Percentiles rank a stretch among this genome's conserved stretches.
These are phyloP conservation scores for Fereydounia khargensis DNA, from an alignment of 1,284 basidiomycete genomes.

Conservation along the genomic window DNA sequence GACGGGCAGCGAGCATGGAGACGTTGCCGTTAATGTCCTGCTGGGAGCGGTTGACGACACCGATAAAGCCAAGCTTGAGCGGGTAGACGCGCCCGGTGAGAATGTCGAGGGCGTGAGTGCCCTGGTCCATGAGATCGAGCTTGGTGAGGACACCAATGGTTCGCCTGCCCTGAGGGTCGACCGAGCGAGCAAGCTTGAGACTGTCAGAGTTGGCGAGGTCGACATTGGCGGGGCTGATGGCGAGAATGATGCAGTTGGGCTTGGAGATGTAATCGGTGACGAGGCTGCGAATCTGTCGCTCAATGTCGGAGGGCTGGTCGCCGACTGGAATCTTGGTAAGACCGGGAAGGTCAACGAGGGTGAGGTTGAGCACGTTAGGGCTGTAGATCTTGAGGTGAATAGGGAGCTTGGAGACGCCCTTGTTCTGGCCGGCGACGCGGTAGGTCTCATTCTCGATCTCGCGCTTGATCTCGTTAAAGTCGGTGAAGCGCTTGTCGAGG, in stretches of 20 bases:
- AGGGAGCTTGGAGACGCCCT: slow-evolving; percentile 92
- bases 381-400: slow-evolving; percentile 93
- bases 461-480: slow-evolving; percentile 86
- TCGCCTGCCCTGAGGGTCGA: slow-evolving; percentile 90
- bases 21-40: slow-evolving; percentile 93
- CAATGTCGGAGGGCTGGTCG: slow-evolving; percentile 83
- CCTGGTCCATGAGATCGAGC: slow-evolving; percentile 97
- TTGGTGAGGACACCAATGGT: slow-evolving; percentile 96
- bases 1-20: slow-evolving; percentile 78
- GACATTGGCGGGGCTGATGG: slow-evolving; percentile 94
- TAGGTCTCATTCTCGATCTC: slow-evolving; percentile 99
- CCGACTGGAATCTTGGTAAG: slow-evolving; percentile 71
- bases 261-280: slow-evolving; percentile 94
- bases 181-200: slow-evolving; percentile 88
- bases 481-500: slow-evolving; percentile 90
- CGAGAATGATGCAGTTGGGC: slow-evolving; percentile 93
- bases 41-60: slow-evolving; percentile 94
- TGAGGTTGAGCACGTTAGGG: slow-evolving; percentile 89
- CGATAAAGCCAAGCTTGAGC: slow-evolving; percentile 95
- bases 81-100: slow-evolving; percentile 95
- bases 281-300: slow-evolving; percentile 89
- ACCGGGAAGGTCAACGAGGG: slow-evolving; percentile 91
- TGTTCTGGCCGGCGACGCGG: slow-evolving; percentile 96
- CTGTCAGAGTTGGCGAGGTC: slow-evolving; percentile 98
- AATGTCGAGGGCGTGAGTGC: slow-evolving; percentile 94